Evolutionary conservation across 192 early-diverging fungal genomes (phyloP).

Genomic region (Spinellus fusiger): DNA sequence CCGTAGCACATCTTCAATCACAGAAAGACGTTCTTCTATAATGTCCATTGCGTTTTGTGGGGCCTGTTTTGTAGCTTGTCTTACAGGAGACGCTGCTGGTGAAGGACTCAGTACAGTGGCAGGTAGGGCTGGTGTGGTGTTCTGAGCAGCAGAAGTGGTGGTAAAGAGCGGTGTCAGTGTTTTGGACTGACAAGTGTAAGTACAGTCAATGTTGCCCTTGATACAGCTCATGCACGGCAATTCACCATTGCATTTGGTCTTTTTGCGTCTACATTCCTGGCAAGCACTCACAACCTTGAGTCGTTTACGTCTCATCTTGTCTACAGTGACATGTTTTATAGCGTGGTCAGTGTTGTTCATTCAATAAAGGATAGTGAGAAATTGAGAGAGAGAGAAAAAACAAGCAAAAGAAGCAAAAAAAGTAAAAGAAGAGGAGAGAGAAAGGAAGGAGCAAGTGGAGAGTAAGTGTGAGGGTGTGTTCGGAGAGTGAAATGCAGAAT

Average conservation of each 20-base stretch:
- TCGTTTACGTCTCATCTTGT: slow-evolving; percentile 15
- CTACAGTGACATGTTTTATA: slow-evolving; percentile 1
- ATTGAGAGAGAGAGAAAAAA: not conserved
- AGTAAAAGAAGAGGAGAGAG: not conserved
- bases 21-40: slow-evolving; percentile 13
- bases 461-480: too few species aligned
- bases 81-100: not conserved
- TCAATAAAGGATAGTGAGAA: too few species aligned
- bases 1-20: slow-evolving; percentile 16
- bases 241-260: slow-evolving; percentile 28
- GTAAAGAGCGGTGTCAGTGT: not conserved
- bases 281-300: slow-evolving; percentile 24
- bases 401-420: not conserved
- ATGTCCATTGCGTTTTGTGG: slow-evolving; percentile 9
- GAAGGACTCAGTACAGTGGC: not conserved
- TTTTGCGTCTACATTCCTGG: slow-evolving; percentile 18
- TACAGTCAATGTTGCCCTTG: slow-evolving; percentile 13
- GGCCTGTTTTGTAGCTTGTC: not conserved
- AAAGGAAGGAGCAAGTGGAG: too few species aligned
- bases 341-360: not conserved
- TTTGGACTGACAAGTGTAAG: slow-evolving; percentile 3
- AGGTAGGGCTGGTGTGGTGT: slow-evolving; percentile 1
- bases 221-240: slow-evolving; percentile 13
- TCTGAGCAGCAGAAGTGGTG: not conserved
- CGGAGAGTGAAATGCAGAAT: too few species aligned